Percentiles rank a stretch among this genome's conserved stretches.
Conservation (phyloP, 495 filamentous ascomycete species). For the Endocarpon pusillum region DNA sequence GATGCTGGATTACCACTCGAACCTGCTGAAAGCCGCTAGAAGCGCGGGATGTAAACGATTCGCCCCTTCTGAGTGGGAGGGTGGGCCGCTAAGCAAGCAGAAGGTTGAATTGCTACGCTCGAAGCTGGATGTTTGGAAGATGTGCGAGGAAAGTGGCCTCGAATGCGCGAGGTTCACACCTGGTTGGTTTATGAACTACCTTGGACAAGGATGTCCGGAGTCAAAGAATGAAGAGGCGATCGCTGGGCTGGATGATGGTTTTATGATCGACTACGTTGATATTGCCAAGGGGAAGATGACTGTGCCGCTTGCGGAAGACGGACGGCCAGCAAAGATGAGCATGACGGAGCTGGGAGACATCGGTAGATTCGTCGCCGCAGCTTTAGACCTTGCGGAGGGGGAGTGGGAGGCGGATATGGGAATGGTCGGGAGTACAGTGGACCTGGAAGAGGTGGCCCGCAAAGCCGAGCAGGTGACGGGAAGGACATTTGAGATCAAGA, state of each 20-base stretch:
- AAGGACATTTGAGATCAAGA: constrained; percentile 1
- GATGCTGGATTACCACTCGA: constrained; percentile 10
- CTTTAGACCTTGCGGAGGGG: constrained; percentile 11
- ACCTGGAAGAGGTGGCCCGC: constrained; percentile 9
- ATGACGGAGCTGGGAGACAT: constrained; percentile 17
- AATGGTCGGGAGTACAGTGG: constrained; percentile 17
- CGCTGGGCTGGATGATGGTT: constrained; percentile 12
- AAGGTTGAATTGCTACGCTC: constrained; percentile 10
- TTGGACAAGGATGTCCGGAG: constrained; percentile 12
- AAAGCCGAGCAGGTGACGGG: not conserved
- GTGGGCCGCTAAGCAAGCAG: constrained; percentile 1
- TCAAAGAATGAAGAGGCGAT: constrained; percentile 8
- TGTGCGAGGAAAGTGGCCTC: constrained; percentile 9
- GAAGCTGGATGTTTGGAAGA: constrained; percentile 11
- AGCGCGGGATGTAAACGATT: constrained; percentile 16
- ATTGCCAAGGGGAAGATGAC: constrained; percentile 7
- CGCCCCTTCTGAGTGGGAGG: constrained; percentile 17
- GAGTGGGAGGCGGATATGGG: constrained; percentile 16
- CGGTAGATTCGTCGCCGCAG: constrained; percentile 12
- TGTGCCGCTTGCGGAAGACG: constrained; percentile 14
- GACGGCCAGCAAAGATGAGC: constrained; percentile 8
- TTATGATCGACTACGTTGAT: constrained; percentile 14
- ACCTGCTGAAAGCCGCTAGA: constrained; percentile 16
- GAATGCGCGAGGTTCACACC: constrained; percentile 14
- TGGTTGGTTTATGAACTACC: constrained; percentile 22